phyloP scores from a whole-genome alignment of 2,329 filamentous ascomycete genomes.

The Ophiocordyceps sinensis region DNA sequence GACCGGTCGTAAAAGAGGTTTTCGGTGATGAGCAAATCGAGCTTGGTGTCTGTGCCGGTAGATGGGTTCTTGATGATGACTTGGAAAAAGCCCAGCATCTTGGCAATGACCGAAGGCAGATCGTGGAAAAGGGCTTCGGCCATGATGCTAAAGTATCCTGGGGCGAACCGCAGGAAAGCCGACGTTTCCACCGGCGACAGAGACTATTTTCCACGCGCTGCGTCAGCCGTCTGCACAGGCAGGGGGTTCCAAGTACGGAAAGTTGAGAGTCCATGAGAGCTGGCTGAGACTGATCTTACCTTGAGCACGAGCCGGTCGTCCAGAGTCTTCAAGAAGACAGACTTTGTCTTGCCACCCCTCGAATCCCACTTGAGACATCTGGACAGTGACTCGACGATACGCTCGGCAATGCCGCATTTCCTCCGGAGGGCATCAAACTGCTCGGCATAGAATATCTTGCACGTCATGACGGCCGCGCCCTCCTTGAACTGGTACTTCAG shows the following conservation, averaged over 20 bases:
- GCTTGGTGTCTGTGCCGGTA: conserved; percentile 86
- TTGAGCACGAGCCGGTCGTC: conserved; percentile 92
- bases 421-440: conserved; percentile 90
- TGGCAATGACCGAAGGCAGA: conserved; percentile 89
- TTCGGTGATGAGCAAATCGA: conserved; percentile 90
- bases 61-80: conserved; percentile 90
- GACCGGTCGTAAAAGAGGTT: conserved; percentile 94
- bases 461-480: conserved; percentile 85
- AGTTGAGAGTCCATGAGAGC: not conserved
- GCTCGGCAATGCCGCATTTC: conserved; percentile 85
- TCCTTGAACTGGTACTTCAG: conserved; percentile 93
- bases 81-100: conserved; percentile 98
- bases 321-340: conserved; percentile 88
- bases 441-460: conserved; percentile 97
- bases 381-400: conserved; percentile 88
- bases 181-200: conserved; percentile 83
- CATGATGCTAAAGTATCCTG: conserved; percentile 96
- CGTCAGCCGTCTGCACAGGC: not conserved
- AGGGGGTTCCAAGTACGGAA: too few species aligned
- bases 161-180: conserved; percentile 88
- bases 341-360: conserved; percentile 95
- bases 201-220: conserved; percentile 35
- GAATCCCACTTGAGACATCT: conserved; percentile 97
- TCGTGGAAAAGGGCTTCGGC: conserved; percentile 91
- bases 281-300: conserved; percentile 14